Percentiles rank a stretch among this genome's conserved stretches.
phyloP scores from a whole-genome alignment of 345 rosid species.

The Ceriops zippeliana region DNA sequence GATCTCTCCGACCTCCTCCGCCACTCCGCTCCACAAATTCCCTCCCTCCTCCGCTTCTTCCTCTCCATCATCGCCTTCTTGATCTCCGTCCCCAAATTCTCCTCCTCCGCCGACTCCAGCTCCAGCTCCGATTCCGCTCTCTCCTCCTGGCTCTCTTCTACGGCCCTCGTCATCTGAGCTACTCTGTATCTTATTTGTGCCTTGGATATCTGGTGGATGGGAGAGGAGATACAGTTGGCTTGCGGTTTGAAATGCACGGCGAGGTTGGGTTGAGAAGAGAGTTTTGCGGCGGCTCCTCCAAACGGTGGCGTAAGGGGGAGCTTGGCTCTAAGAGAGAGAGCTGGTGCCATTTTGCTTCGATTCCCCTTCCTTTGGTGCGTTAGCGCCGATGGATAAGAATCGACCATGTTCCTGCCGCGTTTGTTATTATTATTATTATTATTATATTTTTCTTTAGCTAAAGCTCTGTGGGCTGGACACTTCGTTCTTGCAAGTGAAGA shows the following conservation, averaged over 20 bases:
- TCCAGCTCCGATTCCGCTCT: slow-evolving; percentile 31
- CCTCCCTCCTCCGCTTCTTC: slow-evolving; percentile 44
- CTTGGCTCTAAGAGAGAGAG: slow-evolving; percentile 16
- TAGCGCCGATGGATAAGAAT: not conserved
- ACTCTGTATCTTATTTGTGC: slow-evolving; percentile 3
- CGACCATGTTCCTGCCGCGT: too few relatives aligned
- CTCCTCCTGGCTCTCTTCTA: slow-evolving; percentile 60
- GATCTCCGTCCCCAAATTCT: slow-evolving; percentile 60
- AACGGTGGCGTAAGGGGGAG: slow-evolving; percentile 20
- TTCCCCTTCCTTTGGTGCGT: not conserved
- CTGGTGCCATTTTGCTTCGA: slow-evolving; percentile 17
- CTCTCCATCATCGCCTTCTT: slow-evolving; percentile 71
- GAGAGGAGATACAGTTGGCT: not conserved
- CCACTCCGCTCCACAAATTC: slow-evolving; percentile 63
- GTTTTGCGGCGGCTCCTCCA: too few relatives aligned
- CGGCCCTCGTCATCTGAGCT: slow-evolving; percentile 27
- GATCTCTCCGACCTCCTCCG: slow-evolving; percentile 75
- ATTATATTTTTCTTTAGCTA: too few relatives aligned
- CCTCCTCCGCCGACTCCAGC: slow-evolving; percentile 9
- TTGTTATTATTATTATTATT: too few relatives aligned
- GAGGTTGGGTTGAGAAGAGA: not conserved
- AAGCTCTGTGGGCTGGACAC: too few relatives aligned
- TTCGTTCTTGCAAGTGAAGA: too few relatives aligned
- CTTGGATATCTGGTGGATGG: slow-evolving; percentile 1
- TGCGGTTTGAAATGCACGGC: not conserved